Evolutionary conservation across 805 yeast species (phyloP).

Genomic region (Blastobotrys americana): DNA sequence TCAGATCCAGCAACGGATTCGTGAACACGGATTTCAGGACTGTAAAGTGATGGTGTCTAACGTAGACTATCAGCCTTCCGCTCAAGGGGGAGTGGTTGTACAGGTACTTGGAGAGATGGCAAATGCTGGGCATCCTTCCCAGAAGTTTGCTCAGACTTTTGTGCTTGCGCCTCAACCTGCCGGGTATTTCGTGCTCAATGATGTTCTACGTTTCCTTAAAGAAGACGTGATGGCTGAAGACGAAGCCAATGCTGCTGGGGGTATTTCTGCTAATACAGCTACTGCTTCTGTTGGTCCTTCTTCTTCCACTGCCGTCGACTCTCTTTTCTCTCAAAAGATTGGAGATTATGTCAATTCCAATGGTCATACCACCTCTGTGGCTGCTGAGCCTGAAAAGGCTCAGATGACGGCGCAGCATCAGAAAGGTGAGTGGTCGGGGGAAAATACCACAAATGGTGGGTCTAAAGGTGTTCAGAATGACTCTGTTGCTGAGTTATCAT

Average conservation of each 20-base stretch:
- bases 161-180: constrained; percentile 29
- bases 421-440: too few relatives aligned
- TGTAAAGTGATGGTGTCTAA: constrained; percentile 33
- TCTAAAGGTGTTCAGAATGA: too few relatives aligned
- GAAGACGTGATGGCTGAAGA: constrained; percentile 27
- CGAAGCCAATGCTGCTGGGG: too few relatives aligned
- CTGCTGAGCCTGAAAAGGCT: not conserved
- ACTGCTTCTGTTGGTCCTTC: too few relatives aligned
- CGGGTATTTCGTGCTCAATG: constrained; percentile 33
- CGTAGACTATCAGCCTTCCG: constrained; percentile 32
- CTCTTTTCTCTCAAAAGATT: not conserved
- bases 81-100: constrained; percentile 30
- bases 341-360: not conserved
- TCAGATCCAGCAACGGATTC: constrained; percentile 28
- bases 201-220: constrained; percentile 32
- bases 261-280: too few relatives aligned
- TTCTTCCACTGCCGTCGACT: too few relatives aligned
- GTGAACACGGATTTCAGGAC: constrained; percentile 27
- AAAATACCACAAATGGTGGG: too few relatives aligned
- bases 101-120: constrained; percentile 38
- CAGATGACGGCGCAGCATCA: constrained; percentile 1
- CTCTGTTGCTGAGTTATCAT: too few relatives aligned
- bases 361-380: not conserved
- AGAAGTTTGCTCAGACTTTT: constrained; percentile 37
- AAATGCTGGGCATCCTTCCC: constrained; percentile 26